Base-by-base conservation (phyloP, 2,329 filamentous ascomycete species). In the Aspergillus aculeatinus region DNA sequence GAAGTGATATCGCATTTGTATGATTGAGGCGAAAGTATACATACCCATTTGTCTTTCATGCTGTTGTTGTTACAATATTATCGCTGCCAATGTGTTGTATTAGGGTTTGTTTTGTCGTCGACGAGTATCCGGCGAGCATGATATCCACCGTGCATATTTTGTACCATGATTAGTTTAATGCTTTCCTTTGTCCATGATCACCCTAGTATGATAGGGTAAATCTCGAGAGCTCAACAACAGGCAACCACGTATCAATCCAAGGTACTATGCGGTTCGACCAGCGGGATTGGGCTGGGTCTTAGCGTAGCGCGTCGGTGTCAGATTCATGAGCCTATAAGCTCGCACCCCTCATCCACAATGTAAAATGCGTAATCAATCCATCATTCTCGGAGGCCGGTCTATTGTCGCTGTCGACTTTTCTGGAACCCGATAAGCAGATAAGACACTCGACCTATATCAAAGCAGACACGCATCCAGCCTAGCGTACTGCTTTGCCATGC, bases 1-100 rank as follows among this genome's bases (percentile, higher is more conserved):
- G 63, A 48, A 70, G 70, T 27, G 69, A 70, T 55, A 61, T 70
- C 16, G 68, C 67, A n/a, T 75, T 74, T 66, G 67, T 74, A 35
- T 74, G 51, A 61, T 19, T 14, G 27, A 29, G 33, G 25, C 9
- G 48, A 51, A 11, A 12, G 14, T 44, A 44, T 44, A 25, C 31
- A 44, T 35, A 39, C 35, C 19, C 25, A 19, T 44, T 47, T 25
- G 42, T 42, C 25, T 57, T 56, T 29, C 23, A 35, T 50, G 55
- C 58, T 35, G 9, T 12, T 35, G 33, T 35, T 12, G 33, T 35
- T 35, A 9, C 7, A 12, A 9, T 33, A 5, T 16, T 35, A 2
- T 35, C 11, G 33, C 33, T 35, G 33, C 11, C 33, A 29, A 48
- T 55, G 14, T 44, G 5, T 5, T 44, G 39, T 16, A 29, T 47